These are phyloP conservation scores for Umbelopsis sp. DNA, from an alignment of 371 early-diverging fungal species.

Conservation along the genomic window DNA sequence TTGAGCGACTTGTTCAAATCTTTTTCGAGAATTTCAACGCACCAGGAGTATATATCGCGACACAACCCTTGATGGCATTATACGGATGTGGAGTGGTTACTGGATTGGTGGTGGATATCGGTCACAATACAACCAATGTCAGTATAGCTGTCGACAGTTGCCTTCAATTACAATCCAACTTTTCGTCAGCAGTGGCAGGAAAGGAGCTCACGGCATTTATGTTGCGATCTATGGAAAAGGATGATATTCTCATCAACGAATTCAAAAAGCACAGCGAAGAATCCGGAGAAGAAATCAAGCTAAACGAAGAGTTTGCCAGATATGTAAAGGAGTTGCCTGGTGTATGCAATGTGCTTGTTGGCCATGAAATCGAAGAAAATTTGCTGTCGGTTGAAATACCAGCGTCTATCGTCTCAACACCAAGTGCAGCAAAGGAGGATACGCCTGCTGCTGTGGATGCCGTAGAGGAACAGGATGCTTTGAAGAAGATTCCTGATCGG, in stretches of 20 bases:
- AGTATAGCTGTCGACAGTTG: constrained; percentile 74
- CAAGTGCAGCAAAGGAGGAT: constrained; percentile 43
- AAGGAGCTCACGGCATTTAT: constrained; percentile 67
- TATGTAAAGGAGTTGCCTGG: constrained; percentile 60
- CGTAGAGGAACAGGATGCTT: constrained; percentile 32
- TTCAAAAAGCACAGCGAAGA: constrained; percentile 24
- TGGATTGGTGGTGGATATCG: constrained; percentile 90
- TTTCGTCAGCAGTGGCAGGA: constrained; percentile 72
- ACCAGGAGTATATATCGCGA: constrained; percentile 83
- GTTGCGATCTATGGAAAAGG: constrained; percentile 56
- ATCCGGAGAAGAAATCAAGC: constrained; percentile 26
- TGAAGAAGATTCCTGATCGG: constrained; percentile 33
- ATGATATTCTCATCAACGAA: constrained; percentile 55
- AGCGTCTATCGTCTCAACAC: constrained; percentile 28
- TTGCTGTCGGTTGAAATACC: constrained; percentile 25
- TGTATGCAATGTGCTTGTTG: constrained; percentile 57
- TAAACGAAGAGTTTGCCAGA: constrained; percentile 60
- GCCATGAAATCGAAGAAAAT: constrained; percentile 46
- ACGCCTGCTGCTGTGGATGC: constrained; percentile 27
- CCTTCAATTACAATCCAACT: constrained; percentile 60
- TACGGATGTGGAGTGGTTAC: constrained; percentile 81
- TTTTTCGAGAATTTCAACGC: constrained; percentile 91
- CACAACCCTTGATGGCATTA: constrained; percentile 80
- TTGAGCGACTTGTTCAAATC: constrained; percentile 82
- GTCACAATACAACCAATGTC: constrained; percentile 76